Conservation (phyloP, 2,329 filamentous ascomycete species). For the Claviceps africana region DNA sequence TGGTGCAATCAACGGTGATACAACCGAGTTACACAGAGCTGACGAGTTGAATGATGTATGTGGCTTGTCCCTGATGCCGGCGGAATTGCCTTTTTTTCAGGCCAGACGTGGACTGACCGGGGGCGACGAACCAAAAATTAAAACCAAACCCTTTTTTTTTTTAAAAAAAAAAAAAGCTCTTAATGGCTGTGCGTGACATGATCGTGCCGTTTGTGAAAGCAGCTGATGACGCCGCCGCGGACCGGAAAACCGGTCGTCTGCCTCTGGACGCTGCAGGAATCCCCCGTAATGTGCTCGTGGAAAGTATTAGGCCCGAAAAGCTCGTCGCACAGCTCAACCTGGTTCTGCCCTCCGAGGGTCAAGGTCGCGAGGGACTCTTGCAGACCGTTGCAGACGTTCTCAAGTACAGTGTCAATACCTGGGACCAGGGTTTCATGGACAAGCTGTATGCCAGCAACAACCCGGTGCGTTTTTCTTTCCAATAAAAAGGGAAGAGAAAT, state of each 20-base stretch:
- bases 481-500: neutral
- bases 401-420: constrained; percentile 89
- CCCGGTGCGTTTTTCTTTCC: constrained; percentile 37
- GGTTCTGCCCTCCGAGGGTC: constrained; percentile 42
- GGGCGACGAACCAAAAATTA: too few relatives aligned
- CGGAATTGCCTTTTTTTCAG: neutral
- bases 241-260: constrained; percentile 35
- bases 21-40: constrained; percentile 16
- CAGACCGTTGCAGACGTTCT: constrained; percentile 57
- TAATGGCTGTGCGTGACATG: constrained; percentile 51
- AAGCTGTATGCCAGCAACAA: constrained; percentile 90
- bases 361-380: constrained; percentile 61
- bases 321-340: constrained; percentile 42
- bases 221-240: constrained; percentile 49
- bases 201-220: constrained; percentile 56
- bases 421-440: constrained; percentile 92
- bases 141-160: too few relatives aligned
- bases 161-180: constrained; percentile 35
- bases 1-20: constrained; percentile 11
- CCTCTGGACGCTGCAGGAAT: constrained; percentile 25
- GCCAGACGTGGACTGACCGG: neutral
- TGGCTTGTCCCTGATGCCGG: neutral
- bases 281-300: constrained; percentile 45
- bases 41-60: constrained; percentile 19
- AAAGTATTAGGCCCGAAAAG: constrained; percentile 45